Conservation (phyloP, 1,284 basidiomycete genomes). For the Ceratobasidium sp. region DNA sequence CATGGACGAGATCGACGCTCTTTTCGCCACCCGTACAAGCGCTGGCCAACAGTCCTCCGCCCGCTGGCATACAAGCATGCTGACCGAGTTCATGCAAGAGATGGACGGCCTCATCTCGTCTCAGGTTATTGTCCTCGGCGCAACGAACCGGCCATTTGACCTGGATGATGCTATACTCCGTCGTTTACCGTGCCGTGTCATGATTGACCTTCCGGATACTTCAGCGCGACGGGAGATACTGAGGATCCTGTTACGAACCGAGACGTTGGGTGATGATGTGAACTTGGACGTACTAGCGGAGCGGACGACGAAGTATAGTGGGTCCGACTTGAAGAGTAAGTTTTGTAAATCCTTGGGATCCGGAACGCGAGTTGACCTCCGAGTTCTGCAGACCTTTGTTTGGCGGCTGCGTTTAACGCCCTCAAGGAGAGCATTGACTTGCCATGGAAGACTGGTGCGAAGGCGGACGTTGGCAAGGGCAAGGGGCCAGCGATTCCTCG, state of each 20-base stretch:
- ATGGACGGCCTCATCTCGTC: slow-evolving; percentile 94
- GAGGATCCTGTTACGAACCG: slow-evolving; percentile 85
- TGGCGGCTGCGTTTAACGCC: slow-evolving; percentile 88
- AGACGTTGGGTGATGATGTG: slow-evolving; percentile 76
- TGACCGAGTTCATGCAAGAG: slow-evolving; percentile 98
- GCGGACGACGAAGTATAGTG: slow-evolving; percentile 88
- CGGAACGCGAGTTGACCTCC: slow-evolving; percentile 21
- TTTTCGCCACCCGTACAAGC: slow-evolving; percentile 90
- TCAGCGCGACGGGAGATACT: slow-evolving; percentile 83
- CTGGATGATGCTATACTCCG: slow-evolving; percentile 88
- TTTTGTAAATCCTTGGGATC: slow-evolving; percentile 45
- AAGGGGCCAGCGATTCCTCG: background rate
- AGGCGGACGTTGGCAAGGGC: background rate
- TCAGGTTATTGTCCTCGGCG: slow-evolving; percentile 92
- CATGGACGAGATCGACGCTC: slow-evolving; percentile 94
- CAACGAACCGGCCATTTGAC: slow-evolving; percentile 91
- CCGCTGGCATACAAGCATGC: slow-evolving; percentile 84
- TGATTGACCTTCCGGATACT: slow-evolving; percentile 86
- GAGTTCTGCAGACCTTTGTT: slow-evolving; percentile 80
- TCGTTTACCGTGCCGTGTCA: slow-evolving; percentile 82
- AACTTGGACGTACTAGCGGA: slow-evolving; percentile 75
- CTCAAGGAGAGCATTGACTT: slow-evolving; percentile 86
- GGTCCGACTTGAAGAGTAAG: slow-evolving; percentile 92
- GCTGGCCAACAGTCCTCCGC: slow-evolving; percentile 78
- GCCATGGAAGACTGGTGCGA: slow-evolving; percentile 69